Conservation (phyloP, 2,329 filamentous ascomycete species). For the Aspergillus ustus region DNA sequence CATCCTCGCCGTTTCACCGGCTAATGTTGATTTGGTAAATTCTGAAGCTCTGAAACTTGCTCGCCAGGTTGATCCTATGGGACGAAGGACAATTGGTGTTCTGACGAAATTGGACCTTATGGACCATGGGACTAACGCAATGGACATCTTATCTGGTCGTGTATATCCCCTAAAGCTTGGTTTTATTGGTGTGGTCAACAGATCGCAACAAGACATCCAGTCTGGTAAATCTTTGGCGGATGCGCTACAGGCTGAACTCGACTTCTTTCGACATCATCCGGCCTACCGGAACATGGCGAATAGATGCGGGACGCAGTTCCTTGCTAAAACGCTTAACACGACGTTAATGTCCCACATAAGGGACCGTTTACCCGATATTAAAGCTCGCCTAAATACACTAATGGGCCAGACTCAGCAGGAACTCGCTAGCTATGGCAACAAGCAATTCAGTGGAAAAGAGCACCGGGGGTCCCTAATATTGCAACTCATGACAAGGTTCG, state of each 20-base stretch:
- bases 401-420: slow-evolving; percentile 99
- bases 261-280: slow-evolving; percentile 97
- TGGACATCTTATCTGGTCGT: slow-evolving; percentile 95
- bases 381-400: slow-evolving; percentile 92
- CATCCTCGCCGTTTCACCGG: slow-evolving; percentile 92
- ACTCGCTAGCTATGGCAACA: slow-evolving; percentile 95
- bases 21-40: slow-evolving; percentile 97
- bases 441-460: slow-evolving; percentile 96
- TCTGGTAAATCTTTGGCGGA: slow-evolving; percentile 93
- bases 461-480: slow-evolving; percentile 93
- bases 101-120: slow-evolving; percentile 97
- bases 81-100: slow-evolving; percentile 92
- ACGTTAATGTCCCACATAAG: slow-evolving; percentile 97
- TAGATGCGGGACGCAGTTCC: slow-evolving; percentile 88
- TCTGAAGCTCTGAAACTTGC: slow-evolving; percentile 97
- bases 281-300: slow-evolving; percentile 96
- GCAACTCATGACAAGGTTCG: slow-evolving; percentile 97
- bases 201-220: slow-evolving; percentile 97
- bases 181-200: slow-evolving; percentile 97
- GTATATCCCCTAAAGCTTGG: slow-evolving; percentile 97
- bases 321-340: slow-evolving; percentile 92
- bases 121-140: slow-evolving; percentile 97
- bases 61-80: slow-evolving; percentile 93
- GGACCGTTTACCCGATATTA: slow-evolving; percentile 95
- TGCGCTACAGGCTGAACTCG: slow-evolving; percentile 83